Evolutionary conservation across 441 rosid genomes (phyloP).

Genomic region (Adansonia gregorii): DNA sequence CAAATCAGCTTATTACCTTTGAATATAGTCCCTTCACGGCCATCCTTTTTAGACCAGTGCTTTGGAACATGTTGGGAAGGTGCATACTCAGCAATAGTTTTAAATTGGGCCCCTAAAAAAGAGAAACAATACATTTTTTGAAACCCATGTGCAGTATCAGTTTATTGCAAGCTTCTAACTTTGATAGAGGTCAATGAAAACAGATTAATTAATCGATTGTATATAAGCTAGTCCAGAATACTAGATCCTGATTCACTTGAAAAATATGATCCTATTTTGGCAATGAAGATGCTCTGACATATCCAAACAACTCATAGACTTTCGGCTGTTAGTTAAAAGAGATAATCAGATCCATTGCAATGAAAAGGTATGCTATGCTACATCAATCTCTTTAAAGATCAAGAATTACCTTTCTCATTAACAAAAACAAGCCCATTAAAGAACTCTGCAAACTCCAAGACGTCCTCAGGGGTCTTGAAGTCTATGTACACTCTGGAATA

Average conservation of each 20-base stretch:
- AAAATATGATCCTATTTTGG: neutral
- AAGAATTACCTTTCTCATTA: constrained; percentile 71
- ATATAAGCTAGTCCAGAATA: constrained; percentile 13
- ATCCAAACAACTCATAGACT: constrained; percentile 7
- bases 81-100: constrained; percentile 69
- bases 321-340: neutral
- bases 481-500: constrained; percentile 71
- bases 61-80: constrained; percentile 74
- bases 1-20: constrained; percentile 44
- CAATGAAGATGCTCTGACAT: neutral
- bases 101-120: constrained; percentile 63
- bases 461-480: constrained; percentile 66
- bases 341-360: neutral
- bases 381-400: constrained; percentile 21
- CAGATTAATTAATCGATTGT: neutral
- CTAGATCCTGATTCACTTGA: neutral
- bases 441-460: constrained; percentile 73
- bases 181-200: constrained; percentile 1
- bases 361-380: constrained; percentile 13
- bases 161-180: neutral
- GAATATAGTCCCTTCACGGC: constrained; percentile 65
- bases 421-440: constrained; percentile 79
- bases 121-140: constrained; percentile 8
- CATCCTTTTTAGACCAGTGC: constrained; percentile 61
- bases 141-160: neutral